Conservation (phyloP, 306 rosid species). For the cucumber (Cucumis sativus) region Cucumber_9930_V3 NC_026661.2:2350001-2350500, state of each 20-base stretch:
- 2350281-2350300: conserved; percentile 45
- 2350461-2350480: not conserved
- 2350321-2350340: not conserved
- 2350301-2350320: not conserved
- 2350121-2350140: conserved; percentile 3
- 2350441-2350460: not conserved
- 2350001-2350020: no score
- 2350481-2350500: conserved; percentile 16
- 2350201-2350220: conserved; percentile 59
- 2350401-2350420: not conserved
- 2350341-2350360: not conserved
- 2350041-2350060: no score
- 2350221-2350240: conserved; percentile 45
- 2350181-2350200: conserved; percentile 64
- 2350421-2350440: not conserved
- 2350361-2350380: not conserved
- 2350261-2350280: conserved; percentile 51
- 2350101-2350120: not conserved
- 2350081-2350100: no score
- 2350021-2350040: no score
- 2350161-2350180: conserved; percentile 29
- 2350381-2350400: not conserved
- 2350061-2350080: no score
- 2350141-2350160: not conserved
- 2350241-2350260: conserved; percentile 74